Conservation (phyloP, 2,329 filamentous ascomycete genomes). For the Colletotrichum sp. region DNA sequence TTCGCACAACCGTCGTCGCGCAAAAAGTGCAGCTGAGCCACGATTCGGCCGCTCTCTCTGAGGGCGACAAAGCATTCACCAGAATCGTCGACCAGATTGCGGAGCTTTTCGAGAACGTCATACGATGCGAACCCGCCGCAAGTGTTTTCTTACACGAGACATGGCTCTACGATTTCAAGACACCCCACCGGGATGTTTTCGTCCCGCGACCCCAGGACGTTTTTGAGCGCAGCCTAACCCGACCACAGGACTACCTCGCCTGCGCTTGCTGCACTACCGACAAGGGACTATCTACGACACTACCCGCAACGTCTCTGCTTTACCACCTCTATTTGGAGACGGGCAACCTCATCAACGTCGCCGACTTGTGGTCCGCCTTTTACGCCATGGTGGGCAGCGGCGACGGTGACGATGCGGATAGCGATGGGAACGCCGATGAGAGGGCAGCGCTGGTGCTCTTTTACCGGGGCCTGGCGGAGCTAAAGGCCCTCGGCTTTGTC, state of each 20-base stretch:
- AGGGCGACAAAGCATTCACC: conserved; percentile 74
- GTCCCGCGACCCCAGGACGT: conserved; percentile 73
- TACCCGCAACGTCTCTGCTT: conserved; percentile 74
- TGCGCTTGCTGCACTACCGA: conserved; percentile 69
- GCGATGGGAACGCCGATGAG: conserved; percentile 52
- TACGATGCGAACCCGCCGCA: conserved; percentile 41
- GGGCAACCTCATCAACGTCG: conserved; percentile 76
- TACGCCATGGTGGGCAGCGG: conserved; percentile 61
- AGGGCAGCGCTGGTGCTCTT: conserved; percentile 74
- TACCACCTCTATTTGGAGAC: conserved; percentile 83
- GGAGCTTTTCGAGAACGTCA: conserved; percentile 45
- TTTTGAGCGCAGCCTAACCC: conserved; percentile 72
- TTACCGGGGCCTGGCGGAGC: conserved; percentile 83
- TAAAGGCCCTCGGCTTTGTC: conserved; percentile 84
- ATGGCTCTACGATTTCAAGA: conserved; percentile 75
- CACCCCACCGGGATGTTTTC: conserved; percentile 75
- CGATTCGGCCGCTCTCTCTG: conserved; percentile 72
- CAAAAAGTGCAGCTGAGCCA: conserved; percentile 82
- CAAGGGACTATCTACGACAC: conserved; percentile 58
- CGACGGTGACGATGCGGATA: conserved; percentile 35
- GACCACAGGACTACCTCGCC: conserved; percentile 78
- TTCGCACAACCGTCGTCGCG: conserved; percentile 79
- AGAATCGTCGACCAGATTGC: conserved; percentile 63
- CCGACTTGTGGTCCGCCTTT: conserved; percentile 81
- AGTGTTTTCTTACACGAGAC: conserved; percentile 70